Conservation (phyloP, 139 green algal genomes). For the Parachlorella kessleri region DNA sequence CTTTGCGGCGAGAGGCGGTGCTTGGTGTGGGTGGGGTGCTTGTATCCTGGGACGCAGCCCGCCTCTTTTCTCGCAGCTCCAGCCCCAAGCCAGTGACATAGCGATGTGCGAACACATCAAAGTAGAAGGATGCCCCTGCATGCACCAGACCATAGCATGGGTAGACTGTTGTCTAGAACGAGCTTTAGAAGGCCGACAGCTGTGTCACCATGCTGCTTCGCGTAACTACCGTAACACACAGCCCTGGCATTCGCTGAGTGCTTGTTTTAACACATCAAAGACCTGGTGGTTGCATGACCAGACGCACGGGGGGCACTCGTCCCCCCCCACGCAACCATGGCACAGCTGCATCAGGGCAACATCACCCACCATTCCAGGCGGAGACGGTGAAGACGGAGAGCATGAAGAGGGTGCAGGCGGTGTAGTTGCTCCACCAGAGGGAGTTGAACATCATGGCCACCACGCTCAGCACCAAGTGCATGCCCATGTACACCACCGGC, state of each 20-base stretch:
- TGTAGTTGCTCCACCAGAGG: conserved; percentile 45
- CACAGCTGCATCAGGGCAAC: no score
- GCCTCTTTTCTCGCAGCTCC: neutral
- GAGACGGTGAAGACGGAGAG: conserved; percentile 25
- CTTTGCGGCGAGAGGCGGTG: no score
- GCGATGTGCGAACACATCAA: conserved; percentile 43
- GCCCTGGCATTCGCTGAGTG: neutral
- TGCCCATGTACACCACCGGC: conserved; percentile 46
- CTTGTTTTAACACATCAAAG: no score
- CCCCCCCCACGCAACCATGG: no score
- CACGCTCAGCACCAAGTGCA: conserved; percentile 41
- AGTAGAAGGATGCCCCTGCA: conserved; percentile 52
- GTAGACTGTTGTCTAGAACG: neutral
- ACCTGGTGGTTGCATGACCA: neutral
- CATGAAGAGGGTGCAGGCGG: conserved; percentile 39
- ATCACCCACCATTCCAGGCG: conserved; percentile 38
- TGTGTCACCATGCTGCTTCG: neutral
- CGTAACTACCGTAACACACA: neutral
- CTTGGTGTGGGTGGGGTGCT: no score
- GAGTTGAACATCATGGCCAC: conserved; percentile 35
- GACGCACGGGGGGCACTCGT: no score
- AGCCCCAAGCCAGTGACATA: conserved; percentile 39
- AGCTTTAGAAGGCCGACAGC: neutral
- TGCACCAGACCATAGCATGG: neutral
- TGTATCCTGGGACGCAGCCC: no score